A percentile compares a stretch with the other conserved stretches of the same genome.
Conservation (phyloP, 306 rosid genomes). For the Rosa multiflora region DNA sequence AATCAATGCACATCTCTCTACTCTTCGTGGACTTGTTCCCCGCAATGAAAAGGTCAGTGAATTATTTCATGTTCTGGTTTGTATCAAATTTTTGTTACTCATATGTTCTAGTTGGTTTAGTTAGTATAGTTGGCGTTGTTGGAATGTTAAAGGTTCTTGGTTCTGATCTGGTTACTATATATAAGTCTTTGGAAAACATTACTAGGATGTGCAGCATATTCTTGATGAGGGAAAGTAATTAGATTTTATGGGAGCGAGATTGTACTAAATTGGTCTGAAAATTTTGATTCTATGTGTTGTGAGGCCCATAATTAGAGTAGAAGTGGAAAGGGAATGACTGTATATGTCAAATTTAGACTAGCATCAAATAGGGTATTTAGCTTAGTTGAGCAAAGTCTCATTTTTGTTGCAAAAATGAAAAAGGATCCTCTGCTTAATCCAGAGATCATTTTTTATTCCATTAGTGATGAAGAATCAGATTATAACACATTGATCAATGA, state of each 20-base stretch:
- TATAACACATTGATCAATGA: background rate
- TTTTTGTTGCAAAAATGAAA: background rate
- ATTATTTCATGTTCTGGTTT: background rate
- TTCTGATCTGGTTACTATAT: background rate
- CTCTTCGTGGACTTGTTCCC: conserved; percentile 70
- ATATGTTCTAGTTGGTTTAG: background rate
- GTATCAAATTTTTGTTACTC: background rate
- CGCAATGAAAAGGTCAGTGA: conserved; percentile 53
- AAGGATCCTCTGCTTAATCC: background rate
- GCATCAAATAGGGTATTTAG: background rate
- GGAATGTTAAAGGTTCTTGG: background rate
- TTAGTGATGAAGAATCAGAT: background rate
- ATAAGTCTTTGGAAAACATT: background rate
- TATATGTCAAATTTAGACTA: background rate
- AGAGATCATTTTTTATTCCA: background rate
- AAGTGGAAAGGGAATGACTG: background rate
- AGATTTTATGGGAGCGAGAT: background rate
- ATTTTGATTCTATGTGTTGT: background rate
- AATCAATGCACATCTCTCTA: conserved; percentile 75
- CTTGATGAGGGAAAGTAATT: background rate
- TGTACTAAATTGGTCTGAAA: background rate
- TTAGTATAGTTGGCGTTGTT: background rate
- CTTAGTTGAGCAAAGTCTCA: background rate
- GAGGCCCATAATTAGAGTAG: background rate
- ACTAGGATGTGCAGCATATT: background rate